phyloP scores from a whole-genome alignment of 495 filamentous ascomycete genomes.

The Hypomontagnella submonticulosa region DNA sequence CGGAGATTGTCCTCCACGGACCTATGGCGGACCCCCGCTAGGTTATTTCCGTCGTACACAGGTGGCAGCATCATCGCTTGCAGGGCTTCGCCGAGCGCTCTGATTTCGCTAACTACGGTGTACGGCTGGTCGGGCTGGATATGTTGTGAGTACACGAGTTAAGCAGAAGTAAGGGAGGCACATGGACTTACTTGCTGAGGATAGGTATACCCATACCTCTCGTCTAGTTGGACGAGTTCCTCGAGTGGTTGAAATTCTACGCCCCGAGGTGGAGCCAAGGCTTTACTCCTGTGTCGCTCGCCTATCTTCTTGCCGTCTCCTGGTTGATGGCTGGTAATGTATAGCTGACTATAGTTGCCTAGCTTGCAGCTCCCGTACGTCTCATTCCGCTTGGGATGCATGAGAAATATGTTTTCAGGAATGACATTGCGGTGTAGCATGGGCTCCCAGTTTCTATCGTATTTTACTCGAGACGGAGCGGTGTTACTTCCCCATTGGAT shows the following conservation, averaged over 20 bases:
- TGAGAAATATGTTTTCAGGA: slow-evolving; percentile 57
- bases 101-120: slow-evolving; percentile 44
- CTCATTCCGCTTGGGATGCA: slow-evolving; percentile 56
- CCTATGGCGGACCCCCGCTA: slow-evolving; percentile 18
- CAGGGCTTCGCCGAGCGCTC: slow-evolving; percentile 46
- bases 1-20: slow-evolving; percentile 24
- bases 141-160: slow-evolving; percentile 15
- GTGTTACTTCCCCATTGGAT: neutral
- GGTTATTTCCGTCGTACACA: neutral
- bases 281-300: slow-evolving; percentile 22
- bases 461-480: neutral
- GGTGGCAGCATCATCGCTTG: slow-evolving; percentile 47
- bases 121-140: slow-evolving; percentile 43
- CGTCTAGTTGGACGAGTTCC: slow-evolving; percentile 24
- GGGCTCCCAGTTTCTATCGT: slow-evolving; percentile 55
- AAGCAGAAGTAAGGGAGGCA: neutral
- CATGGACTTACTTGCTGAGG: slow-evolving; percentile 37
- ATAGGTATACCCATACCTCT: slow-evolving; percentile 25
- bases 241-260: slow-evolving; percentile 13
- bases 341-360: slow-evolving; percentile 53
- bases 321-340: slow-evolving; percentile 48
- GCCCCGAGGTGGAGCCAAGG: slow-evolving; percentile 28
- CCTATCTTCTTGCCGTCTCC: neutral
- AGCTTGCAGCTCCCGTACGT: slow-evolving; percentile 62
- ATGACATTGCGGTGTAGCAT: slow-evolving; percentile 58